Percentiles rank a stretch among this genome's conserved stretches.
These are phyloP conservation scores for Eurotiales sp. DNA, from an alignment of 2,329 filamentous ascomycete species.

Conservation along the genomic window DNA sequence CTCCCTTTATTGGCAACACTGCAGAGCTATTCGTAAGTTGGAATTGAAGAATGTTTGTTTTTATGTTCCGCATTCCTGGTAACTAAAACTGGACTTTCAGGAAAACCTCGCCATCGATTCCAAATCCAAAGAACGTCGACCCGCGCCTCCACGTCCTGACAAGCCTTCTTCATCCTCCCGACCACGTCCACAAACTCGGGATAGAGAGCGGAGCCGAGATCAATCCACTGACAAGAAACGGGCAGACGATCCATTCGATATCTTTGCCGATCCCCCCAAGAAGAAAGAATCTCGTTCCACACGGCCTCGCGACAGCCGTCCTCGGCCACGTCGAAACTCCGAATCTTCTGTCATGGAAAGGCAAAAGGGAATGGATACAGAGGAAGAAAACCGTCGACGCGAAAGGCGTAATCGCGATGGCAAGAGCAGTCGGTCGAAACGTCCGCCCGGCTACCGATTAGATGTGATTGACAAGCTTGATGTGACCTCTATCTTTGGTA, in stretches of 20 bases:
- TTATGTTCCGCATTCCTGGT: constrained; percentile 6
- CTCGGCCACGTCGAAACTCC: constrained; percentile 57
- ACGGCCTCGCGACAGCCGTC: constrained; percentile 37
- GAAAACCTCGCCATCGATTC: constrained; percentile 38
- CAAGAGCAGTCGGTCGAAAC: constrained; percentile 39
- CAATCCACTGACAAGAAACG: constrained; percentile 5
- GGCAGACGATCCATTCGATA: constrained; percentile 39
- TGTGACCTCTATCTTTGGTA: constrained; percentile 92
- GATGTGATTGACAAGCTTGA: constrained; percentile 97
- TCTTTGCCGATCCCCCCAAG: constrained; percentile 45
- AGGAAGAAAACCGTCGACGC: constrained; percentile 49
- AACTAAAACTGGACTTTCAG: constrained; percentile 20
- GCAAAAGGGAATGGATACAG: constrained; percentile 46
- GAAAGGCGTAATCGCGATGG: constrained; percentile 50
- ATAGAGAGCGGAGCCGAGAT: constrained; percentile 7
- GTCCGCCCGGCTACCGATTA: constrained; percentile 47
- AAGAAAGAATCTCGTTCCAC: constrained; percentile 23
- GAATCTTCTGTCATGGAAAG: constrained; percentile 60
- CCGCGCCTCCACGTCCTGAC: constrained; percentile 32
- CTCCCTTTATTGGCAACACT: constrained; percentile 43
- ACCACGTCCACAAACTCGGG: constrained; percentile 12
- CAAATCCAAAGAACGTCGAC: constrained; percentile 35
- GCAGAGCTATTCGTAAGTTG: constrained; percentile 60
- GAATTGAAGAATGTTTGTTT: constrained; percentile 1
- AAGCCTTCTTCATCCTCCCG: constrained; percentile 24